Percentiles rank a stretch among this genome's conserved stretches.
These are phyloP conservation scores for Oryza brachyantha DNA, from an alignment of 176 grass and related monocot species.

Conservation along the genomic window DNA sequence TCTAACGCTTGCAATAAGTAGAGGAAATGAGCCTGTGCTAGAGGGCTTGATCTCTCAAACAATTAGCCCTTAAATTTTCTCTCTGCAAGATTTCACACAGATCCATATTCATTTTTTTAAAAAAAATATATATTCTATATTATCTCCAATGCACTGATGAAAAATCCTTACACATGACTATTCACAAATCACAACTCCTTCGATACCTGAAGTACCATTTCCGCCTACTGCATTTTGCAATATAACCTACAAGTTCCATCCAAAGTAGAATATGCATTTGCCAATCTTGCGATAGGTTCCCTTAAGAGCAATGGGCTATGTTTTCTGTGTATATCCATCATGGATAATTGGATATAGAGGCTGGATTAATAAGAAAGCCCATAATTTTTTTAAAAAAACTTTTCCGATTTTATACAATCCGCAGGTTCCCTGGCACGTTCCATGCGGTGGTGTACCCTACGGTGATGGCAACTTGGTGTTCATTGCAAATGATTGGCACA, in stretches of 20 bases:
- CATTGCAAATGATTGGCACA: constrained; percentile 97
- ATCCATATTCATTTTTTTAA: constrained; percentile 3
- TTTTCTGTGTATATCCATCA: not conserved
- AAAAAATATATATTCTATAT: not conserved
- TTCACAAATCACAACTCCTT: not conserved
- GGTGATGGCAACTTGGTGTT: constrained; percentile 96
- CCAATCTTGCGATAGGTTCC: not conserved
- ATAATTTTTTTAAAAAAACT: too few relatives aligned
- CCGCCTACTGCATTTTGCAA: not conserved
- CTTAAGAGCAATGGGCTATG: not conserved
- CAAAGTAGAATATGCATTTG: not conserved
- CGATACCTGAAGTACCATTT: not conserved
- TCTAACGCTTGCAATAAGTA: not conserved
- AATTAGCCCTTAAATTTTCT: not conserved
- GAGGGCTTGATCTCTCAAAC: not conserved
- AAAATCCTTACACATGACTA: not conserved
- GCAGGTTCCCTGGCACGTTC: constrained; percentile 92
- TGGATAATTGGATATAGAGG: too few relatives aligned
- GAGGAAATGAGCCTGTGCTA: not conserved
- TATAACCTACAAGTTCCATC: not conserved
- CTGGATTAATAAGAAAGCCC: too few relatives aligned
- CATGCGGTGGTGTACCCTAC: constrained; percentile 77
- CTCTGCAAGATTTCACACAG: not conserved
- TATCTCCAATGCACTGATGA: not conserved
- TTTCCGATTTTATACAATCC: not conserved